Percentiles rank a stretch among this genome's conserved stretches.
Evolutionary conservation across 1,284 basidiomycete species (phyloP).

Genomic region (Rhodotorula sp.): DNA sequence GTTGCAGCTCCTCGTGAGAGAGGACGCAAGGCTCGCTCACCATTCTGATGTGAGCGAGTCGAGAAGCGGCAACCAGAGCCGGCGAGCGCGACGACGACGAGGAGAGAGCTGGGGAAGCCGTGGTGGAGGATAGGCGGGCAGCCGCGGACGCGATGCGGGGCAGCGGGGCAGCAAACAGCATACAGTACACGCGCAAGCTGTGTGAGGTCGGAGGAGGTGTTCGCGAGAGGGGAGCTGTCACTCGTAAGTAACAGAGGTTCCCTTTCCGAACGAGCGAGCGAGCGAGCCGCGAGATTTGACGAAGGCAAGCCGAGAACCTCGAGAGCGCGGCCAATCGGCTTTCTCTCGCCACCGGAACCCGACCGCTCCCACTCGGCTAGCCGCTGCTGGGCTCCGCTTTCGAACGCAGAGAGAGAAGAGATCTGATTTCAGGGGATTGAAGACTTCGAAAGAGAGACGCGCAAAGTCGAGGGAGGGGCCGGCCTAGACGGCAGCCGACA

Average conservation of each 20-base stretch:
- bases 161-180: background rate
- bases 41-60: slow-evolving; percentile 37
- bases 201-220: background rate
- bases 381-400: background rate
- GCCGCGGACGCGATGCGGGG: background rate
- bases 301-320: background rate
- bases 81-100: background rate
- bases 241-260: no score
- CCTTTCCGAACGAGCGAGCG: background rate
- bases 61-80: slow-evolving; percentile 14
- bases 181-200: background rate
- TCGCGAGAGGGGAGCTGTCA: no score
- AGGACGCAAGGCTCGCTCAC: slow-evolving; percentile 1
- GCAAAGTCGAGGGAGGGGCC: background rate
- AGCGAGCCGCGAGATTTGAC: background rate
- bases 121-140: background rate
- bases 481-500: background rate
- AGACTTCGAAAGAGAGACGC: background rate
- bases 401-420: background rate
- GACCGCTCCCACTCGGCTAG: background rate
- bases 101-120: background rate
- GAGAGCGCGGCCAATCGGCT: background rate
- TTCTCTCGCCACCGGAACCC: background rate
- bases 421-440: no score
- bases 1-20: background rate